These are phyloP conservation scores for Xylaria sp. DNA, from an alignment of 2,329 filamentous ascomycete species.

Conservation along the genomic window DNA sequence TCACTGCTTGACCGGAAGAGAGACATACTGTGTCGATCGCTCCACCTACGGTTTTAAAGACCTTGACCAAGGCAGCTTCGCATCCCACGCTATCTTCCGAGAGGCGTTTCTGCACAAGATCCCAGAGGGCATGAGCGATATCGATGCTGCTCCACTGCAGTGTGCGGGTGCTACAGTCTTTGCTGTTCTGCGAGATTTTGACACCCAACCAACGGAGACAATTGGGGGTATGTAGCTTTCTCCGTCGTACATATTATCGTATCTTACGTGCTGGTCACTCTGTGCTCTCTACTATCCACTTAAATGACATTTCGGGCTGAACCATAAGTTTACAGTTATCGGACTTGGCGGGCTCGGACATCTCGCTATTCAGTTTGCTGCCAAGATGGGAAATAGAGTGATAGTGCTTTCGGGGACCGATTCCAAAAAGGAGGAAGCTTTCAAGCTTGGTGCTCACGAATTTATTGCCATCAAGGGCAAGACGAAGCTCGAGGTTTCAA, in stretches of 20 bases:
- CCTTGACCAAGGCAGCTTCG: slow-evolving; percentile 1
- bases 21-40: neutral
- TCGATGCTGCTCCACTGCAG: neutral
- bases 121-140: neutral
- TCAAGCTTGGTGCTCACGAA: neutral
- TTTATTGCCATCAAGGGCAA: slow-evolving; percentile 5
- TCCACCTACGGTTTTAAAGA: neutral
- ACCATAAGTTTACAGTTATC: neutral
- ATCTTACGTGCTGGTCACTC: no score
- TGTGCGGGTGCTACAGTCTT: slow-evolving; percentile 1
- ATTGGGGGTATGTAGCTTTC: slow-evolving; percentile 1
- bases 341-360: neutral
- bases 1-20: neutral
- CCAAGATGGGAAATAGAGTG: slow-evolving; percentile 1
- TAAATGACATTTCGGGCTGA: neutral
- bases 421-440: slow-evolving; percentile 1
- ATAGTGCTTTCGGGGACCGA: neutral
- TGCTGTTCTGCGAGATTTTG: neutral
- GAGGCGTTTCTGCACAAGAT: neutral
- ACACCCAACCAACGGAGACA: neutral
- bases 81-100: slow-evolving; percentile 1
- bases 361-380: slow-evolving; percentile 4
- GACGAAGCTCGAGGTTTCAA: neutral
- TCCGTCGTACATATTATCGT: no score
- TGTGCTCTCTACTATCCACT: neutral